Conservation (phyloP, 306 rosid species). For the Pachyrhizus erosus region DNA sequence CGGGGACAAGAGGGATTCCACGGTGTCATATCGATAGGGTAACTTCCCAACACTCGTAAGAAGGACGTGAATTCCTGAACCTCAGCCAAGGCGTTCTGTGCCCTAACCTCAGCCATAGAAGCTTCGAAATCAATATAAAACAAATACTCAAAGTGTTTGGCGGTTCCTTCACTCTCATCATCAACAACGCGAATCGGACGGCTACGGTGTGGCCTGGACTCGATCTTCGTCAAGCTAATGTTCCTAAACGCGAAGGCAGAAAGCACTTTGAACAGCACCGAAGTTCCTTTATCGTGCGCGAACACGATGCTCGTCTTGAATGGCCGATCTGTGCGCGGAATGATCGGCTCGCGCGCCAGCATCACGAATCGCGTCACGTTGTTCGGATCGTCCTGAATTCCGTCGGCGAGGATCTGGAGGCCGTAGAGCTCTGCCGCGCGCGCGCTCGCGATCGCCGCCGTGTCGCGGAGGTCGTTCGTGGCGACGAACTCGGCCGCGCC, state of each 20-base stretch:
- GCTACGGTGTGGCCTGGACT: slow-evolving; percentile 87
- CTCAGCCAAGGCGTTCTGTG: slow-evolving; percentile 92
- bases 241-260: slow-evolving; percentile 94
- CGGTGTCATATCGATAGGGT: slow-evolving; percentile 98
- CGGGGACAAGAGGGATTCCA: slow-evolving; percentile 65
- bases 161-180: slow-evolving; percentile 84
- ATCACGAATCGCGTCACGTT: slow-evolving; percentile 94
- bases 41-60: slow-evolving; percentile 87
- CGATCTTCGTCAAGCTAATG: slow-evolving; percentile 93
- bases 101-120: slow-evolving; percentile 92
- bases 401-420: slow-evolving; percentile 68
- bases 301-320: slow-evolving; percentile 95
- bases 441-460: slow-evolving; percentile 89
- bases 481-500: slow-evolving; percentile 92
- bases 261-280: slow-evolving; percentile 86
- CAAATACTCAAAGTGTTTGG: slow-evolving; percentile 90
- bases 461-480: slow-evolving; percentile 68
- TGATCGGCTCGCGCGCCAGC: slow-evolving; percentile 93
- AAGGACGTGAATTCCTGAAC: slow-evolving; percentile 97
- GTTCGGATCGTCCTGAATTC: slow-evolving; percentile 90
- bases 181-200: slow-evolving; percentile 84
- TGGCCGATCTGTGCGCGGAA: slow-evolving; percentile 88
- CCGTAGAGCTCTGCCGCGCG: slow-evolving; percentile 96
- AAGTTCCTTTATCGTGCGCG: slow-evolving; percentile 90
- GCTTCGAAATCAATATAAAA: slow-evolving; percentile 96